Evolutionary conservation across 2,329 filamentous ascomycete genomes (phyloP).

Genomic region (Bimuria novae-zelandiae): DNA sequence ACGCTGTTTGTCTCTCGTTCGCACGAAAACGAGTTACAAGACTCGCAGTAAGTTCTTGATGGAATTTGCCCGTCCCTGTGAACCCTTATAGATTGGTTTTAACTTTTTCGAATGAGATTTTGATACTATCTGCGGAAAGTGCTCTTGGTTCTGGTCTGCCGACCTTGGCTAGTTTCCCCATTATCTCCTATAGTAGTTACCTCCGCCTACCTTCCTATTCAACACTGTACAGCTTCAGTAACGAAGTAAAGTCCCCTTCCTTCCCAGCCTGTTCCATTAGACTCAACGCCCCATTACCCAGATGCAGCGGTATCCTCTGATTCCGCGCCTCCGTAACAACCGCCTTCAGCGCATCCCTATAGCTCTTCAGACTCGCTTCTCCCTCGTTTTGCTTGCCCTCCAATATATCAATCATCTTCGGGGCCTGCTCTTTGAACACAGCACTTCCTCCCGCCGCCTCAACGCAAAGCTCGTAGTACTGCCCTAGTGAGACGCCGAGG

Average conservation of each 20-base stretch:
- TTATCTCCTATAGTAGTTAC: too few relatives aligned
- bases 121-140: too few relatives aligned
- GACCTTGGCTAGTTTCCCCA: too few relatives aligned
- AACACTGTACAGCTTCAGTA: constrained; percentile 32
- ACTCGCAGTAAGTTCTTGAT: too few relatives aligned
- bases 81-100: too few relatives aligned
- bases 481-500: constrained; percentile 42
- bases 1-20: too few relatives aligned
- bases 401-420: constrained; percentile 38
- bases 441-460: constrained; percentile 45
- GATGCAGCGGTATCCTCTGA: constrained; percentile 41
- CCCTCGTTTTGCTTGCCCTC: constrained; percentile 31
- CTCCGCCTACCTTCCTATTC: background rate
- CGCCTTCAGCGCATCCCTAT: constrained; percentile 30
- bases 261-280: constrained; percentile 35
- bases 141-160: too few relatives aligned
- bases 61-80: too few relatives aligned
- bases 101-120: too few relatives aligned
- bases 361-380: constrained; percentile 22
- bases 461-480: constrained; percentile 43
- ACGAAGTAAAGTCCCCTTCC: constrained; percentile 21
- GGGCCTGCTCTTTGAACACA: constrained; percentile 39
- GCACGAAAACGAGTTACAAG: too few relatives aligned
- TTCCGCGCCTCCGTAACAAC: constrained; percentile 40
- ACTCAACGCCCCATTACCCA: constrained; percentile 41